Conservation (phyloP, 129 eudicot genomes). For the Helianthus annuus region DNA sequence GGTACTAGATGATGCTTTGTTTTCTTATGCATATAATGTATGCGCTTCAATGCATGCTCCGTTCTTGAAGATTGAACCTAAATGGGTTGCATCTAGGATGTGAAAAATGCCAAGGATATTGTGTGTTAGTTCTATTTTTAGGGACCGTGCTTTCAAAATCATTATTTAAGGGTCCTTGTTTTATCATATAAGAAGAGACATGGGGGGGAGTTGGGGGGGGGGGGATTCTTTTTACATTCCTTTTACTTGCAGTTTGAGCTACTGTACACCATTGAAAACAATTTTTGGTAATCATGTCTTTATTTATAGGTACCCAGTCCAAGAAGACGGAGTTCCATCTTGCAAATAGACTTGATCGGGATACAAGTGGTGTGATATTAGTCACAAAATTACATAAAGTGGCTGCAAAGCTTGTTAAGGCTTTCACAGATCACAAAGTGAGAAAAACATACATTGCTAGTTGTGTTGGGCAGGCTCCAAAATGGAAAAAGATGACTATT, state of each 20-base stretch:
- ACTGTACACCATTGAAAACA: background rate
- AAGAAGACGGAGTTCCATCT: slow-evolving; percentile 72
- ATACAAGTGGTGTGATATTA: slow-evolving; percentile 86
- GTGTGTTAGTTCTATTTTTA: background rate
- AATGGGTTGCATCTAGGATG: too few relatives aligned
- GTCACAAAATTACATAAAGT: slow-evolving; percentile 91
- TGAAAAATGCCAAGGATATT: background rate
- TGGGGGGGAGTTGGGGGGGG: background rate
- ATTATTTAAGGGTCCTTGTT: background rate
- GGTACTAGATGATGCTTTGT: background rate
- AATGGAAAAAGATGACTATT: slow-evolving; percentile 55
- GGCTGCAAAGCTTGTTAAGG: slow-evolving; percentile 94
- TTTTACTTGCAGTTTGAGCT: background rate
- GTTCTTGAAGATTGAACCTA: background rate
- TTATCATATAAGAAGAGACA: background rate
- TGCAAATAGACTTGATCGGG: slow-evolving; percentile 96
- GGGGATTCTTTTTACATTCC: background rate
- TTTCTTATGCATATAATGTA: background rate
- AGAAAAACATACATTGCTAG: slow-evolving; percentile 76
- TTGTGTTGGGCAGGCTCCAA: slow-evolving; percentile 68
- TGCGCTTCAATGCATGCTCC: background rate
- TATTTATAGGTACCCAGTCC: slow-evolving; percentile 29
- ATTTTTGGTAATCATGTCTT: background rate
- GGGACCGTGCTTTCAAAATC: background rate
- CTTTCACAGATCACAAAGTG: slow-evolving; percentile 86